A percentile compares a stretch with the other conserved stretches of the same genome.
Conservation (phyloP, 1,139 yeast species). For the Kodamaea plutei region DNA sequence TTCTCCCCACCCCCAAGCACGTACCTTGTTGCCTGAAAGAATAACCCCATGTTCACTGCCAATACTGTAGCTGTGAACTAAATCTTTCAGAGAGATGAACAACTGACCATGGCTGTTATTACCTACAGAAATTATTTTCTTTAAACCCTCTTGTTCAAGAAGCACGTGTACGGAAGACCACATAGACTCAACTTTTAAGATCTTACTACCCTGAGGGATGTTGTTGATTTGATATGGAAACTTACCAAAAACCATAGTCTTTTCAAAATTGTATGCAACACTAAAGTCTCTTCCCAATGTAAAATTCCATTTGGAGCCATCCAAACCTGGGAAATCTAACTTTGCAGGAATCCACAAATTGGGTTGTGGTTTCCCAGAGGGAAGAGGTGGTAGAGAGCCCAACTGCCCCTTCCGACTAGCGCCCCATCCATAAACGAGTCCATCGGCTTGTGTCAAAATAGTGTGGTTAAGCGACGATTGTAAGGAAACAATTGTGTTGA, state of each 20-base stretch:
- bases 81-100: no score
- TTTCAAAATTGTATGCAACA: constrained; percentile 17
- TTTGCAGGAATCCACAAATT: constrained; percentile 25
- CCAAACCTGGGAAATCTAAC: constrained; percentile 16
- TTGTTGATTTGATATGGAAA: no score
- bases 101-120: constrained; percentile 76
- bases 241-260: no score
- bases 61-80: constrained; percentile 28
- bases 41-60: constrained; percentile 90
- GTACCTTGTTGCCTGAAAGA: constrained; percentile 29
- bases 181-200: constrained; percentile 55
- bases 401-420: constrained; percentile 74
- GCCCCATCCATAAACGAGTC: constrained; percentile 75
- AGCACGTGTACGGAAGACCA: constrained; percentile 76
- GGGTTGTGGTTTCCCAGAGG: constrained; percentile 16
- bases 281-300: constrained; percentile 49
- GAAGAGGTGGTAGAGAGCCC: constrained; percentile 17
- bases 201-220: no score
- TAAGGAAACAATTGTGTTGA: constrained; percentile 20
- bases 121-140: constrained; percentile 51
- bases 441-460: constrained; percentile 36
- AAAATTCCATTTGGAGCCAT: constrained; percentile 10
- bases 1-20: constrained; percentile 98
- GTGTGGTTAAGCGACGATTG: constrained; percentile 56
- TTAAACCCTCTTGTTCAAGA: no score